These are phyloP conservation scores for Sugiyamaella floridensis DNA, from an alignment of 805 yeast species.

Conservation along the genomic window DNA sequence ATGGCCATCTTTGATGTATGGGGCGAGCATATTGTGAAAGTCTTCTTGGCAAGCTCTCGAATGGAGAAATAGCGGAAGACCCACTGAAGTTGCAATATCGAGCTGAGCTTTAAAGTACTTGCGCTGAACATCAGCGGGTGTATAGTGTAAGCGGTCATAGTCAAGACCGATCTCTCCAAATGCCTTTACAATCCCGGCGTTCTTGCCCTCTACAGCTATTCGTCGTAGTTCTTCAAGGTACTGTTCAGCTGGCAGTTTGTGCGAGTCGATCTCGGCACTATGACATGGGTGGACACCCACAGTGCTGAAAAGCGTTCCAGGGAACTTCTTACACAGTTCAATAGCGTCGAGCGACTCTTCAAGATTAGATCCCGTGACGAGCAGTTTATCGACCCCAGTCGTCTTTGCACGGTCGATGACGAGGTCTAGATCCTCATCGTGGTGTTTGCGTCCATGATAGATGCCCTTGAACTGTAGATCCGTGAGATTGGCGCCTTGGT, in stretches of 20 bases:
- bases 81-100: constrained; percentile 44
- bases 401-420: constrained; percentile 62
- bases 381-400: constrained; percentile 58
- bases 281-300: constrained; percentile 96
- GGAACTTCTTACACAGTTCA: constrained; percentile 41
- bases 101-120: constrained; percentile 67
- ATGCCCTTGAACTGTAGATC: constrained; percentile 82
- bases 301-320: constrained; percentile 46
- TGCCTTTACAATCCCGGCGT: constrained; percentile 56
- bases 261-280: constrained; percentile 47
- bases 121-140: constrained; percentile 61
- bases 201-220: constrained; percentile 43
- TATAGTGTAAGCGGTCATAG: constrained; percentile 78
- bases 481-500: constrained; percentile 69
- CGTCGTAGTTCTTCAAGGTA: constrained; percentile 43
- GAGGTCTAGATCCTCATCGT: constrained; percentile 54
- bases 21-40: constrained; percentile 56
- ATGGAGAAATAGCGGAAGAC: constrained; percentile 80
- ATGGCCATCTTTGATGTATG: constrained; percentile 41
- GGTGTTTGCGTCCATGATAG: constrained; percentile 65
- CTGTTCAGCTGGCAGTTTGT: constrained; percentile 24
- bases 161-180: constrained; percentile 96
- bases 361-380: constrained; percentile 79
- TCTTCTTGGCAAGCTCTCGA: constrained; percentile 83
- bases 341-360: constrained; percentile 59